phyloP scores from a whole-genome alignment of 2,329 filamentous ascomycete genomes.

The Scleromitrula shiraiana region DNA sequence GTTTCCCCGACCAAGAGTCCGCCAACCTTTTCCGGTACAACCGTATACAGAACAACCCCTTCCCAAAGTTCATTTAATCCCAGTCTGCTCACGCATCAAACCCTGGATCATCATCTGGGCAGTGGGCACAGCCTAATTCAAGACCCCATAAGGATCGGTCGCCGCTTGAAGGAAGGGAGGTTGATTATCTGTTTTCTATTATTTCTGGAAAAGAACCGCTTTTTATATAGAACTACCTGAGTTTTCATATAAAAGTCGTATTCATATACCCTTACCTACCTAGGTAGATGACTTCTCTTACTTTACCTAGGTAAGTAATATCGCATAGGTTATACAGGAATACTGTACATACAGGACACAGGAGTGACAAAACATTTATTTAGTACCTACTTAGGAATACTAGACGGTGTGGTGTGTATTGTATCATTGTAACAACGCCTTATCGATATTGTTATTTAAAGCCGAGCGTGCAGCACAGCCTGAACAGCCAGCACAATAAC shows the following conservation, averaged over 20 bases:
- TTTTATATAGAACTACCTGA: neutral
- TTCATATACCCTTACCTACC: no score
- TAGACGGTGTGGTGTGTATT: no score
- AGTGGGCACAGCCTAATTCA: neutral
- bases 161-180: conserved; percentile 8
- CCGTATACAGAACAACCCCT: neutral
- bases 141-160: conserved; percentile 5
- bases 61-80: neutral
- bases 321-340: no score
- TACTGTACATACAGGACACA: no score
- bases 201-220: neutral
- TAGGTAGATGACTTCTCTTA: no score
- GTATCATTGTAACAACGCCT: conserved; percentile 6
- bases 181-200: no score
- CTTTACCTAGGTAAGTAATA: no score
- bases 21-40: no score
- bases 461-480: neutral
- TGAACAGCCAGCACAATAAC: neutral
- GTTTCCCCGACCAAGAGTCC: neutral
- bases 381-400: no score
- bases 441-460: conserved; percentile 9
- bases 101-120: neutral
- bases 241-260: no score
- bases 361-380: no score
- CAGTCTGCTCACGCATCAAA: neutral